These are phyloP conservation scores for Boletellus sp. DNA, from an alignment of 1,284 basidiomycete genomes.

Conservation along the genomic window DNA sequence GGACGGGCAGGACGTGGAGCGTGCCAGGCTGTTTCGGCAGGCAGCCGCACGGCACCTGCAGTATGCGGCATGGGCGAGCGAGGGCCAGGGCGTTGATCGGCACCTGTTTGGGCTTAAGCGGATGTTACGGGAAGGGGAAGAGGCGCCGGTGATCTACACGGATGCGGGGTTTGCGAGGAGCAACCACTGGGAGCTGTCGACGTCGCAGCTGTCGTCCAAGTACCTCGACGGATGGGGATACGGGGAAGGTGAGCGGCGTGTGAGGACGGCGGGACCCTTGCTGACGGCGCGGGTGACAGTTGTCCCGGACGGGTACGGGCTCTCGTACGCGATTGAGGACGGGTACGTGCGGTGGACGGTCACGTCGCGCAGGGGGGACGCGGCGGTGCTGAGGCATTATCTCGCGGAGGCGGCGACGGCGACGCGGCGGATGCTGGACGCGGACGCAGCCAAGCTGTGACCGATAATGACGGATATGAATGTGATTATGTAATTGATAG, in stretches of 20 bases:
- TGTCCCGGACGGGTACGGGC: constrained; percentile 89
- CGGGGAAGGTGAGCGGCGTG: constrained; percentile 71
- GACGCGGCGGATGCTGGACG: constrained; percentile 63
- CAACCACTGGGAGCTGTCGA: constrained; percentile 90
- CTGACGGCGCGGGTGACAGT: constrained; percentile 41
- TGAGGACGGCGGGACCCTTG: neutral
- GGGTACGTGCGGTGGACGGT: constrained; percentile 90
- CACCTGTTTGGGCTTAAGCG: constrained; percentile 94
- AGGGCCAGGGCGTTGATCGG: constrained; percentile 93
- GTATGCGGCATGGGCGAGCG: constrained; percentile 89
- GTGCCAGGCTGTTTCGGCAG: constrained; percentile 70
- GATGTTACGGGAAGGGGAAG: constrained; percentile 74
- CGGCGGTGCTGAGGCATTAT: constrained; percentile 66
- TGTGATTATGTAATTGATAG: constrained; percentile 27
- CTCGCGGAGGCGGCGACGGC: constrained; percentile 80
- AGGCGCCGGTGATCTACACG: constrained; percentile 73
- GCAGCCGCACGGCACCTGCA: constrained; percentile 83
- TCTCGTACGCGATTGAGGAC: constrained; percentile 90
- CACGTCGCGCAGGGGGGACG: constrained; percentile 72
- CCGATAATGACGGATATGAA: constrained; percentile 15
- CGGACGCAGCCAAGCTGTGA: constrained; percentile 28
- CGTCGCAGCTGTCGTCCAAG: constrained; percentile 81
- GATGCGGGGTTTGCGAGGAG: constrained; percentile 74
- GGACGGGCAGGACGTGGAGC: constrained; percentile 50
- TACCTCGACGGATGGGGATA: constrained; percentile 96